These are phyloP conservation scores for Cicer pinnatifidum DNA, from an alignment of 306 rosid species.

Conservation along the genomic window DNA sequence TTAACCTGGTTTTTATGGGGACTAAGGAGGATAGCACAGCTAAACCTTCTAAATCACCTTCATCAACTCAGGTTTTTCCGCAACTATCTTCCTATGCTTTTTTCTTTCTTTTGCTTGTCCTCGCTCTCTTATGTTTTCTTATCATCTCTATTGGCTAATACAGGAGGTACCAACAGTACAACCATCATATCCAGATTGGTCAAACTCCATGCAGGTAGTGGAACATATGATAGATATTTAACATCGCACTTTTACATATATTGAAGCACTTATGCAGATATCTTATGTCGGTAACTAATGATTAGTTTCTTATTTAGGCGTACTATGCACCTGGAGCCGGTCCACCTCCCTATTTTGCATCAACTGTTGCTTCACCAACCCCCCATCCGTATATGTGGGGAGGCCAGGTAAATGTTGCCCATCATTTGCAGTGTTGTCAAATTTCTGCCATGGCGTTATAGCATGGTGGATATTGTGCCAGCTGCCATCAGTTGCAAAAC, in stretches of 20 bases:
- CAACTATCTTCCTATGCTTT: background rate
- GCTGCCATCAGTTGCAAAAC: too few species aligned
- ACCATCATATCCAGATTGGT: conserved; percentile 93
- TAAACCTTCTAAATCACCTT: conserved; percentile 67
- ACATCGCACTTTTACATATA: background rate
- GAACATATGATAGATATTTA: conserved; percentile 32
- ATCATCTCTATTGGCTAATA: conserved; percentile 27
- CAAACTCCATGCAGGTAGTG: conserved; percentile 85
- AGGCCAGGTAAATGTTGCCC: conserved; percentile 66
- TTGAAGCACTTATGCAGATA: conserved; percentile 22
- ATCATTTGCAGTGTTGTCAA: background rate
- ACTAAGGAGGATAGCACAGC: conserved; percentile 89
- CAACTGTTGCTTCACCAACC: conserved; percentile 84
- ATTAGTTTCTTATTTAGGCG: conserved; percentile 66
- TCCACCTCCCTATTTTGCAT: conserved; percentile 87
- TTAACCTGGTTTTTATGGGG: conserved; percentile 64
- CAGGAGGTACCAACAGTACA: conserved; percentile 75
- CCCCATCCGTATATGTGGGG: conserved; percentile 99
- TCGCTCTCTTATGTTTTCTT: conserved; percentile 13
- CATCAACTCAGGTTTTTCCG: conserved; percentile 65
- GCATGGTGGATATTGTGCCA: too few species aligned
- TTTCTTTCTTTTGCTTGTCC: background rate
- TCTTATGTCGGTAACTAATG: conserved; percentile 43
- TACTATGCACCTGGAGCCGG: conserved; percentile 88
- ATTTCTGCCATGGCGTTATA: too few species aligned